phyloP scores from a whole-genome alignment of 345 rosid genomes.

The Euclidium syriacum region DNA sequence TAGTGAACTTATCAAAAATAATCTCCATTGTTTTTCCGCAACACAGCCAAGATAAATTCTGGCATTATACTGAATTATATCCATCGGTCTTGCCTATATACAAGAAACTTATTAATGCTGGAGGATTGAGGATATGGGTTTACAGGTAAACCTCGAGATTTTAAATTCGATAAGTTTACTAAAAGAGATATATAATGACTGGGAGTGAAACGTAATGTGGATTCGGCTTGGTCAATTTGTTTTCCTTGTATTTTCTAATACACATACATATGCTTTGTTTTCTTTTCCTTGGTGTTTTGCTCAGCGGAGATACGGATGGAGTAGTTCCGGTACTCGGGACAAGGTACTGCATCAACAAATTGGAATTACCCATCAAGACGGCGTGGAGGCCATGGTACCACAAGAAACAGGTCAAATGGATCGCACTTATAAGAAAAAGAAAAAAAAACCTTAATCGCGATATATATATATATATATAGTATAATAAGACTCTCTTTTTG shows the following conservation, averaged over 20 bases:
- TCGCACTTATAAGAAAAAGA: no score
- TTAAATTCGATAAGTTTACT: background rate
- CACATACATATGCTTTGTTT: no score
- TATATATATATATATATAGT: background rate
- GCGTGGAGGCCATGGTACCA: slow-evolving; percentile 90
- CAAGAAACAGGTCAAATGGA: slow-evolving; percentile 46
- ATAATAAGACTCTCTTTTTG: background rate
- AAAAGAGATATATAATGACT: background rate
- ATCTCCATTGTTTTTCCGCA: background rate
- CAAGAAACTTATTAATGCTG: slow-evolving; percentile 61
- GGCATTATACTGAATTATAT: slow-evolving; percentile 41
- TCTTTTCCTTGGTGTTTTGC: background rate
- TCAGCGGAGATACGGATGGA: slow-evolving; percentile 88
- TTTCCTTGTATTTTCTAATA: background rate
- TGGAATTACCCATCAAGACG: slow-evolving; percentile 52
- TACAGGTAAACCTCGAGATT: slow-evolving; percentile 46
- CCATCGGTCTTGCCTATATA: slow-evolving; percentile 68
- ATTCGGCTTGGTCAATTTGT: background rate
- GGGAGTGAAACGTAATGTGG: background rate
- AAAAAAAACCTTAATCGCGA: no score
- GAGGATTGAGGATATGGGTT: slow-evolving; percentile 69
- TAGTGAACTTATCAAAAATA: background rate
- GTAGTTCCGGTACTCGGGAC: slow-evolving; percentile 80
- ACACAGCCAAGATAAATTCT: slow-evolving; percentile 32
- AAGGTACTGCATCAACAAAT: slow-evolving; percentile 49